Evolutionary conservation across 2,329 filamentous ascomycete genomes (phyloP), one percentile per base, ranked within the genome.

Genomic region (Aspergillus viridinutans): DNA sequence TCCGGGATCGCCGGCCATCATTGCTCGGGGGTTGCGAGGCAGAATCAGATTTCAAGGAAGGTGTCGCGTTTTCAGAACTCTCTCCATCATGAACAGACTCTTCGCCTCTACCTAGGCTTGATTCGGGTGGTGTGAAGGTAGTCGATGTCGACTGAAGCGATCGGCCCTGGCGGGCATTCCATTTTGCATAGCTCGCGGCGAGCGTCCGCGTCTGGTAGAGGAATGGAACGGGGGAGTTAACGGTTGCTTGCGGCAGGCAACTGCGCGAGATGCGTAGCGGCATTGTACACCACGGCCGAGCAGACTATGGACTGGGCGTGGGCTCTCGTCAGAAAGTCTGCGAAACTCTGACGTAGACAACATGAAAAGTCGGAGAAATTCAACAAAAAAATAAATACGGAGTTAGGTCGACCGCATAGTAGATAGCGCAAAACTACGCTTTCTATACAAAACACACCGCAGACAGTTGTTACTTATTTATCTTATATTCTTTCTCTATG

Each of bases 191-290:
- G 12, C 51, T 58, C 49, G 58, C 54, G 4, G 60, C 58, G 32
- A 88, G 80, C 0, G 88, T 90, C 58, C 81, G 78, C 4, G 89
- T 91, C 62, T 89, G 86, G 68, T 90, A 91, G 6, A 92, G 79
- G 56, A 91, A 91, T 0, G 87, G 85, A 4, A 86, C 74, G 14
- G 85, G 72, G 6, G 83, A 66, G 38, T 60, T 63, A 12, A 61
- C 61, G 51, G 58, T 58, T 54, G 58, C 54, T 55, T 69, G 59
- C 58, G 63, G 57, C 42, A 70, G 62, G 64, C 73, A 64, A 61
- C 68, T 52, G 64, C 65, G 65, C 64, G 66, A 69, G 66, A 71
- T 62, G 68, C 56, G 59, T 53, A 57, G 50, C 54, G 67, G 66
- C 72, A 74, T 74, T 10, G 40, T 47, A 28, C 6, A 23, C 12